phyloP scores from a whole-genome alignment of 768 basidiomycete species.

The Gloeopeniophorella convolvens region DNA sequence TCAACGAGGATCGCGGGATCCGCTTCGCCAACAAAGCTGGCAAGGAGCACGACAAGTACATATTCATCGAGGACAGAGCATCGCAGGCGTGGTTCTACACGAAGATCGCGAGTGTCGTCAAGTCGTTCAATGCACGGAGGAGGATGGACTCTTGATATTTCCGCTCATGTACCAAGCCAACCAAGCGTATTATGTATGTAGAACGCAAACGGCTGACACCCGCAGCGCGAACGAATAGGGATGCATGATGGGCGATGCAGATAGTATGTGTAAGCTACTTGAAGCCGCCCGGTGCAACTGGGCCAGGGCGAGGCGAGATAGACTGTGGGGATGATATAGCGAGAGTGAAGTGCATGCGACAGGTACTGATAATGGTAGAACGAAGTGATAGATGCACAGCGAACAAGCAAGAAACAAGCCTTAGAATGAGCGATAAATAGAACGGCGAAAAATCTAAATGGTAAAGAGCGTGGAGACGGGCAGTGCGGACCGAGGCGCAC shows the following conservation, averaged over 20 bases:
- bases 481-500: background rate
- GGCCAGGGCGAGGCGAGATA: constrained; percentile 5
- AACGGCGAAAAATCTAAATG: background rate
- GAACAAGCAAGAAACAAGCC: constrained; percentile 1
- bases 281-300: background rate
- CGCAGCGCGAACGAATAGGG: background rate
- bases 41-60: constrained; percentile 67
- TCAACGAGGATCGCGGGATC: constrained; percentile 87
- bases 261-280: background rate
- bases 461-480: background rate
- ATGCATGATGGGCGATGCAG: background rate
- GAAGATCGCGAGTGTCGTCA: constrained; percentile 70
- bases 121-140: constrained; percentile 64
- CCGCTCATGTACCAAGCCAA: constrained; percentile 2
- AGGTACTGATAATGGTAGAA: background rate
- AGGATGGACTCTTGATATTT: constrained; percentile 51
- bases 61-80: constrained; percentile 66
- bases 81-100: constrained; percentile 79
- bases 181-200: constrained; percentile 5
- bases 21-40: constrained; percentile 78
- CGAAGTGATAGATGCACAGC: background rate
- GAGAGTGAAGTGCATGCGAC: constrained; percentile 3
- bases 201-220: constrained; percentile 6
- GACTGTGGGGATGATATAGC: constrained; percentile 2
- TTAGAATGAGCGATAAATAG: constrained; percentile 19